Evolutionary conservation across 768 basidiomycete species (phyloP).

Genomic region (Lenzites betulinus): DNA sequence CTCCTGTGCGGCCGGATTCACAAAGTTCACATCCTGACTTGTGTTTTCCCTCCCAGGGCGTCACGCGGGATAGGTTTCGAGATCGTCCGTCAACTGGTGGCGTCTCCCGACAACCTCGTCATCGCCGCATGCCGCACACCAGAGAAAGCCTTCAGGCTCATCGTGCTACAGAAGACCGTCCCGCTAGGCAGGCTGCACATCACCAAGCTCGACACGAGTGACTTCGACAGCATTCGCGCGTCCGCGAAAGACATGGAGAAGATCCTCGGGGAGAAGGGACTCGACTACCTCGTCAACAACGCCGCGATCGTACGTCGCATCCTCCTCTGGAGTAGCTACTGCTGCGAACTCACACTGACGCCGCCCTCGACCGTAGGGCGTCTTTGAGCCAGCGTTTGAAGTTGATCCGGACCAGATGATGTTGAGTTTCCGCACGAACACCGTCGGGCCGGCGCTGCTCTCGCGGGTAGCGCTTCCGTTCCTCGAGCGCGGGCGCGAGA

Average conservation of each 20-base stretch:
- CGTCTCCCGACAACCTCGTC: slow-evolving; percentile 26
- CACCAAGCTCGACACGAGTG: slow-evolving; percentile 33
- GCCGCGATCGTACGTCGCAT: slow-evolving; percentile 32
- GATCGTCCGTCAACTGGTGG: slow-evolving; percentile 25
- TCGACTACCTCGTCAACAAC: slow-evolving; percentile 44
- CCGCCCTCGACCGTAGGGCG: background rate
- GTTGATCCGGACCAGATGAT: slow-evolving; percentile 27
- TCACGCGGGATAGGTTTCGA: slow-evolving; percentile 32
- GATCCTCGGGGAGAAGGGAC: slow-evolving; percentile 32
- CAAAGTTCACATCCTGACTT: no score
- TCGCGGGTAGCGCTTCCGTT: slow-evolving; percentile 35
- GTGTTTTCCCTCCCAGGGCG: slow-evolving; percentile 20
- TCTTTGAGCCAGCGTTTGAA: slow-evolving; percentile 29
- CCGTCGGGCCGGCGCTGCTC: slow-evolving; percentile 37
- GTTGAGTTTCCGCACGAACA: slow-evolving; percentile 31
- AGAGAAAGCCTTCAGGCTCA: slow-evolving; percentile 24
- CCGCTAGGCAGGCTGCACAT: slow-evolving; percentile 36
- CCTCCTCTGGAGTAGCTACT: no score
- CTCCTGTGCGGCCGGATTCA: no score
- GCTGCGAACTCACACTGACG: background rate
- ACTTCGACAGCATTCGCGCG: slow-evolving; percentile 29
- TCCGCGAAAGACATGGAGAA: slow-evolving; percentile 26
- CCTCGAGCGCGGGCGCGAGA: slow-evolving; percentile 32
- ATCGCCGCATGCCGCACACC: slow-evolving; percentile 35
- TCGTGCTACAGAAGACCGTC: slow-evolving; percentile 22